Evolutionary conservation across 371 early-diverging fungal species (phyloP), one percentile per base, ranked within the genome.

Genomic region (Syncephalis plumigaleata): DNA sequence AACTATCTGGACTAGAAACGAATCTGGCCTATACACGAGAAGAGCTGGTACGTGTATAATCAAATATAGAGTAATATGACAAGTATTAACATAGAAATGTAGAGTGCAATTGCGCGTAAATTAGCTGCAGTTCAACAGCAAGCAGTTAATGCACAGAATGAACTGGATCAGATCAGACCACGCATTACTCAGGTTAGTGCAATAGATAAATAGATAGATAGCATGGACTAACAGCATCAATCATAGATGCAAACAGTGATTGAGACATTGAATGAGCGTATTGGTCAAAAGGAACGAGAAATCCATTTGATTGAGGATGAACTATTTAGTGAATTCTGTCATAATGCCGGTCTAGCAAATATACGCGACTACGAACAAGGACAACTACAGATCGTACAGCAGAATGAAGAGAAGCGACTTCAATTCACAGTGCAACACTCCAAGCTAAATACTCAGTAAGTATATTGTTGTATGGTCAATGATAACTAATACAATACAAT

Each of bases 281-380:
- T 61, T 26, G 37, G 60, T 16, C 38, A 20, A 22, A 44, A 78
- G 13, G 70, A 79, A 49, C 55, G 55, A 2, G 45, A 51, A 9
- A 73, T 92, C 45, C 61, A 68, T 42, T 53, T 57, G 5, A 70
- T 81, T 7, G 87, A 91, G 47, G 78, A 81, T 45, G 56, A 67
- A 21, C 57, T 84, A 2, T 97, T 93, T 66, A 71, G 66, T 0
- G 66, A 66, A 0, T 88, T 97, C 50, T 93, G 95, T 60, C 42
- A 46, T 15, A 53, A 58, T 3, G 73, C 86, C 27, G 70, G 73
- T 2, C 73, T 93, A 1, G 46, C 58, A 15, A 81, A 75, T 50
- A 78, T 95, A 44, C 79, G 87, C 7, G 92, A 87, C 48, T 93
- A 86, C 56, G 85, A 95, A 61, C 73, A 73, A 31, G 61, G 72